A percentile compares a stretch with the other conserved stretches of the same genome.
These are phyloP conservation scores for Microbotryomycetes sp. DNA, from an alignment of 1,284 basidiomycete species.

Conservation along the genomic window DNA sequence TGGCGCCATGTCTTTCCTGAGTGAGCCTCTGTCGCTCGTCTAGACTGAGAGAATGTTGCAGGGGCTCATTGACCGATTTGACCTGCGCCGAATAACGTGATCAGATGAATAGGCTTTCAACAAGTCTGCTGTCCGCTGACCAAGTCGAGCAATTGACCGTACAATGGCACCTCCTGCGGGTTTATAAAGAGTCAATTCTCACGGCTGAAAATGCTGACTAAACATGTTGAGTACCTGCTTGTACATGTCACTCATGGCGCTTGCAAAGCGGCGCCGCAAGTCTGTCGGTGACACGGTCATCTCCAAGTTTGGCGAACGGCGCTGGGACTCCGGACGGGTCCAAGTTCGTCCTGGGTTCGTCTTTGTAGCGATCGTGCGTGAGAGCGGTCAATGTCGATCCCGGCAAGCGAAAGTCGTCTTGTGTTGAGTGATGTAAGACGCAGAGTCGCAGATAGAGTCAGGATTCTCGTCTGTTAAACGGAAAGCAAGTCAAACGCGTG, in stretches of 20 bases:
- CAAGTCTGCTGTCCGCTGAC: constrained; percentile 7
- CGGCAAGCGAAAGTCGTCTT: no score
- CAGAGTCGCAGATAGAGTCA: no score
- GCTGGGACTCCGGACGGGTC: no score
- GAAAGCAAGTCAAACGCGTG: not conserved
- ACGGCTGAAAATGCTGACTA: no score
- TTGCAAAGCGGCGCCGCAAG: not conserved
- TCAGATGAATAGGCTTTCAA: not conserved
- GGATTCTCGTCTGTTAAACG: no score
- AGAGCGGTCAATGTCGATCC: no score
- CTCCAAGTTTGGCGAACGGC: no score
- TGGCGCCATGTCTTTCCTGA: constrained; percentile 45
- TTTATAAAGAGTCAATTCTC: no score
- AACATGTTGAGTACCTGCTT: not conserved
- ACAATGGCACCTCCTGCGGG: constrained; percentile 44
- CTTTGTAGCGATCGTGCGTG: no score
- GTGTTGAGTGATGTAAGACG: no score
- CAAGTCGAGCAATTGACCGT: constrained; percentile 43
- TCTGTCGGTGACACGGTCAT: not conserved
- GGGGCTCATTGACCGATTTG: constrained; percentile 39
- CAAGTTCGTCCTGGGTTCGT: no score
- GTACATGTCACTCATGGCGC: not conserved
- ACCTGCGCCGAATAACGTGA: constrained; percentile 6
- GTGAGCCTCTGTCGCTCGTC: constrained; percentile 39
- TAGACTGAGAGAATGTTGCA: not conserved